Evolutionary conservation across 768 basidiomycete species (phyloP).

Genomic region (Strobilomyces echinocephalus): DNA sequence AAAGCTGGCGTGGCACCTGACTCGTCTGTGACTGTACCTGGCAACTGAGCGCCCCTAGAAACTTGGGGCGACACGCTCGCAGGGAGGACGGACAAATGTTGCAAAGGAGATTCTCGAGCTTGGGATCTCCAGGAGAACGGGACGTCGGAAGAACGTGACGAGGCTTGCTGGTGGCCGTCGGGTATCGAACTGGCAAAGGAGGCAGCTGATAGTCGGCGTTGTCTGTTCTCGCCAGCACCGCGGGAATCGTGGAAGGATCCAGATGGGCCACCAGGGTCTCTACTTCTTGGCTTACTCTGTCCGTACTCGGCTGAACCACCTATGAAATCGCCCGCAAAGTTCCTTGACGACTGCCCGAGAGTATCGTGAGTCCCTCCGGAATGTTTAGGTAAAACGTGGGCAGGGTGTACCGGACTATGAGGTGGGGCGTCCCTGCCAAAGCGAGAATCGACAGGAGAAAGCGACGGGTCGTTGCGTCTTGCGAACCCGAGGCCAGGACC

Average conservation of each 20-base stretch:
- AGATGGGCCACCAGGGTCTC: constrained; percentile 12
- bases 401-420: constrained; percentile 35
- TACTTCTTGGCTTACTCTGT: constrained; percentile 17
- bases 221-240: constrained; percentile 13
- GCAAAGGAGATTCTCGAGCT: constrained; percentile 41
- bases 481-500: constrained; percentile 30
- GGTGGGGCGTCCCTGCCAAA: constrained; percentile 43
- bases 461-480: constrained; percentile 42
- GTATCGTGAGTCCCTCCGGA: constrained; percentile 19
- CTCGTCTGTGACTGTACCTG: constrained; percentile 38
- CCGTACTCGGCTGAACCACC: constrained; percentile 12
- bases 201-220: constrained; percentile 21
- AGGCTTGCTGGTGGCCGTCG: constrained; percentile 18
- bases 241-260: constrained; percentile 18
- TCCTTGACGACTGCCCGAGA: constrained; percentile 16
- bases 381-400: constrained; percentile 63
- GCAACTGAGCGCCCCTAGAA: constrained; percentile 37
- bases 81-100: constrained; percentile 28
- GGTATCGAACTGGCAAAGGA: constrained; percentile 20
- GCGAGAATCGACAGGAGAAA: constrained; percentile 41
- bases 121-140: constrained; percentile 32
- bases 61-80: constrained; percentile 4
- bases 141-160: constrained; percentile 19
- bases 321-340: constrained; percentile 14
- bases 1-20: constrained; percentile 25